Evolutionary conservation across 495 filamentous ascomycete species (phyloP).

Genomic region (Astrothelium subdiscretum): DNA sequence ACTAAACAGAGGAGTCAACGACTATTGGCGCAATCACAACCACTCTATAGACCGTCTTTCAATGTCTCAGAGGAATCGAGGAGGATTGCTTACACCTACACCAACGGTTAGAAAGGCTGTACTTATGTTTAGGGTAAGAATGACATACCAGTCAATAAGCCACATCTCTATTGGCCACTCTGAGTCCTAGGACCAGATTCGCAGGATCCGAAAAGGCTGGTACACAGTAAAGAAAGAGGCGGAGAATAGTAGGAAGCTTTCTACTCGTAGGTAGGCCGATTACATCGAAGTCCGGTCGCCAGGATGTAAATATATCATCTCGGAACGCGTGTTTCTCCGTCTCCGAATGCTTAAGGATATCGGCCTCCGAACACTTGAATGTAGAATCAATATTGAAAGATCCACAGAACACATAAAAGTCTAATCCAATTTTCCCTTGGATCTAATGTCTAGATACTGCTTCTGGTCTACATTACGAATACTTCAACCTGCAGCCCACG

Average conservation of each 20-base stretch:
- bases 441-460: no score
- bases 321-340: not conserved
- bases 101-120: slow-evolving; percentile 4
- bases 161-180: slow-evolving; percentile 54
- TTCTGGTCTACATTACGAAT: no score
- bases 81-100: slow-evolving; percentile 11
- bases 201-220: not conserved
- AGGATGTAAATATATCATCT: not conserved
- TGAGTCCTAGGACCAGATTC: not conserved
- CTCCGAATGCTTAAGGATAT: not conserved
- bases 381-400: not conserved
- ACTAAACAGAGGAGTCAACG: slow-evolving; percentile 42
- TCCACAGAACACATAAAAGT: not conserved
- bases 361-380: not conserved
- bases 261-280: not conserved
- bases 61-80: not conserved
- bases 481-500: not conserved
- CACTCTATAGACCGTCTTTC: slow-evolving; percentile 9
- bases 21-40: slow-evolving; percentile 4
- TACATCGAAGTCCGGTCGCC: not conserved
- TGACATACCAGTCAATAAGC: slow-evolving; percentile 88
- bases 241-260: not conserved
- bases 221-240: not conserved
- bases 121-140: slow-evolving; percentile 14
- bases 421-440: no score